Conservation (phyloP, 768 basidiomycete genomes). For the Rhizopogon salebrosus region DNA sequence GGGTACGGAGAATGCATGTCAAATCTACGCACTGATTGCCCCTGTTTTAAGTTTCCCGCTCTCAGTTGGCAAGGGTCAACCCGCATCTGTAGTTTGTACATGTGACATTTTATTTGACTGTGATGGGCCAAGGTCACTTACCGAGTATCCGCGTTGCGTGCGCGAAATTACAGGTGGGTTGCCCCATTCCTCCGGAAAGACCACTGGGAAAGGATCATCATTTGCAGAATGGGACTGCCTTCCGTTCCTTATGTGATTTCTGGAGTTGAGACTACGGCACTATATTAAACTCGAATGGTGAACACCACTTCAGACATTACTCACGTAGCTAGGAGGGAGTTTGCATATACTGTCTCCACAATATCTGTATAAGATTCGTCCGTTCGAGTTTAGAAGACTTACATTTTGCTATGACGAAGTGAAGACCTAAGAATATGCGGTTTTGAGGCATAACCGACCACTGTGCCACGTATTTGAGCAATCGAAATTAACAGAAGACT, state of each 20-base stretch:
- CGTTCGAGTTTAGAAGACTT: not conserved
- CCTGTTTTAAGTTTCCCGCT: not conserved
- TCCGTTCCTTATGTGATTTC: constrained; percentile 6
- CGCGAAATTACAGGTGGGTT: not conserved
- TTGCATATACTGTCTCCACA: constrained; percentile 16
- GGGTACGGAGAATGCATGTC: not conserved
- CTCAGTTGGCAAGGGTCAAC: not conserved
- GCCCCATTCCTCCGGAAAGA: not conserved
- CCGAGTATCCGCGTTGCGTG: not conserved
- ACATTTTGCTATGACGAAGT: constrained; percentile 21
- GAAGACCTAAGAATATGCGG: constrained; percentile 18
- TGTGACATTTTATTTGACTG: not conserved
- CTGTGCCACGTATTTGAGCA: constrained; percentile 5
- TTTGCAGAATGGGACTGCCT: not conserved
- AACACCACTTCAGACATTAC: not conserved
- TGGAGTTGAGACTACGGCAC: constrained; percentile 15
- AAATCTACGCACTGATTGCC: constrained; percentile 9
- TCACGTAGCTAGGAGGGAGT: constrained; percentile 22
- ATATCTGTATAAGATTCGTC: not conserved
- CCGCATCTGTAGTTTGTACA: constrained; percentile 1
- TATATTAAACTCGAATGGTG: not conserved
- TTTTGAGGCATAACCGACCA: constrained; percentile 18
- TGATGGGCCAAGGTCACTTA: not conserved
- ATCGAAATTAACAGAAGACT: not conserved
- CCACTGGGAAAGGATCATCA: constrained; percentile 3